These are phyloP conservation scores for Ziziphus jujuba DNA, from an alignment of 306 rosid genomes.

Conservation along the genomic window DNA sequence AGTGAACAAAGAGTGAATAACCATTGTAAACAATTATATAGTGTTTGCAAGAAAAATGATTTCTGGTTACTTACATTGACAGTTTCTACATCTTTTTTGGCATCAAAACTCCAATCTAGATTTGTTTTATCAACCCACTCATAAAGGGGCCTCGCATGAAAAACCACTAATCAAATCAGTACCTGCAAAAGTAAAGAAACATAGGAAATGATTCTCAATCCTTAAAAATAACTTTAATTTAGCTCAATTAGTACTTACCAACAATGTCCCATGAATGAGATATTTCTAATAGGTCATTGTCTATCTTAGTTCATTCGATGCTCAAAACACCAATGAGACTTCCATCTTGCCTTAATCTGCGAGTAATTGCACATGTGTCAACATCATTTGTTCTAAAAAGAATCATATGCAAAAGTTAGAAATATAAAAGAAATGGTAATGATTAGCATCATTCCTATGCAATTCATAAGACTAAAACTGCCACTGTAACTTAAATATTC, in stretches of 20 bases:
- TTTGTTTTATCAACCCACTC: constrained; percentile 78
- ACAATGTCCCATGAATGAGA: constrained; percentile 93
- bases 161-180: constrained; percentile 92
- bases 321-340: constrained; percentile 94
- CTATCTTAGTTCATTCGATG: constrained; percentile 72
- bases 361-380: constrained; percentile 93
- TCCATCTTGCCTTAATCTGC: constrained; percentile 88
- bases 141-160: constrained; percentile 73
- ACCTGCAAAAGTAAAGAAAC: constrained; percentile 49
- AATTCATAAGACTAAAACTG: background rate
- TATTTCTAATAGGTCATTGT: constrained; percentile 70
- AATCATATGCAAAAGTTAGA: constrained; percentile 17
- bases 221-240: constrained; percentile 1
- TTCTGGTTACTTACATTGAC: constrained; percentile 52
- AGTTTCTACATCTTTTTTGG: constrained; percentile 39
- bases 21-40: background rate
- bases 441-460: background rate
- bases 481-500: constrained; percentile 69
- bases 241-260: constrained; percentile 51
- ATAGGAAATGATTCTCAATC: constrained; percentile 7
- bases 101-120: constrained; percentile 64
- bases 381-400: constrained; percentile 73
- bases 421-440: background rate
- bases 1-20: constrained; percentile 3
- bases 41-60: background rate